A percentile compares a stretch with the other conserved stretches of the same genome.
These are phyloP conservation scores for Conoideocrella luteorostrata DNA, from an alignment of 2,329 filamentous ascomycete species.

Conservation along the genomic window DNA sequence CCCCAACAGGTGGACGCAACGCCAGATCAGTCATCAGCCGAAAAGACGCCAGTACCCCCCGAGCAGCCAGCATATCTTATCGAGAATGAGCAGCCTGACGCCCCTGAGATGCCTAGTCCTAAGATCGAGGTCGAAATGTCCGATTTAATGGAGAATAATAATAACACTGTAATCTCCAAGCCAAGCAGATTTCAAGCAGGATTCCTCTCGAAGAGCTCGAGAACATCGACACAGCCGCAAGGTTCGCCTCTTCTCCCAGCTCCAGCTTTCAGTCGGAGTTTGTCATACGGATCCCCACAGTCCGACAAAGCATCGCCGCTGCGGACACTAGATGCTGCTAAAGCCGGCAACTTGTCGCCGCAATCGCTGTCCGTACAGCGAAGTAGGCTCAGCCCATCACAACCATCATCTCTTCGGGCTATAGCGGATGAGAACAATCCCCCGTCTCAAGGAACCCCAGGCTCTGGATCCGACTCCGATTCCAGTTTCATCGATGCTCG, in stretches of 20 bases:
- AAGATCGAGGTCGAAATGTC: background rate
- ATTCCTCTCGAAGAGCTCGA: slow-evolving; percentile 60
- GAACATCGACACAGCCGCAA: slow-evolving; percentile 33
- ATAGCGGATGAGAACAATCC: slow-evolving; percentile 48
- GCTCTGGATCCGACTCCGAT: slow-evolving; percentile 43
- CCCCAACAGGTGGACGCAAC: slow-evolving; percentile 59
- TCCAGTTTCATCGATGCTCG: slow-evolving; percentile 43
- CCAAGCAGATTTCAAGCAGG: slow-evolving; percentile 80
- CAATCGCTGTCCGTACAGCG: slow-evolving; percentile 25
- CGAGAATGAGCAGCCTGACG: slow-evolving; percentile 23
- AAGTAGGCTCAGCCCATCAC: slow-evolving; percentile 13
- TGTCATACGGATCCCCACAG: slow-evolving; percentile 39
- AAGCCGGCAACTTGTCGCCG: slow-evolving; percentile 45
- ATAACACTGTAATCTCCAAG: slow-evolving; percentile 34
- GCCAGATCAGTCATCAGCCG: slow-evolving; percentile 35
- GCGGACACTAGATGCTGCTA: slow-evolving; percentile 43
- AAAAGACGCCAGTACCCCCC: slow-evolving; percentile 28
- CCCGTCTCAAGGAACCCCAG: slow-evolving; percentile 29
- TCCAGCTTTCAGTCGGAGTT: slow-evolving; percentile 49
- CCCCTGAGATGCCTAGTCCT: slow-evolving; percentile 52
- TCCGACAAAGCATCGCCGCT: slow-evolving; percentile 36
- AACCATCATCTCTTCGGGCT: slow-evolving; percentile 21
- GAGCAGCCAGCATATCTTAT: slow-evolving; percentile 14
- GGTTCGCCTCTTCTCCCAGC: slow-evolving; percentile 57
- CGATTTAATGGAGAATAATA: slow-evolving; percentile 41